phyloP scores from a whole-genome alignment of 2,329 filamentous ascomycete species.

The Gyromitra esculenta region DNA sequence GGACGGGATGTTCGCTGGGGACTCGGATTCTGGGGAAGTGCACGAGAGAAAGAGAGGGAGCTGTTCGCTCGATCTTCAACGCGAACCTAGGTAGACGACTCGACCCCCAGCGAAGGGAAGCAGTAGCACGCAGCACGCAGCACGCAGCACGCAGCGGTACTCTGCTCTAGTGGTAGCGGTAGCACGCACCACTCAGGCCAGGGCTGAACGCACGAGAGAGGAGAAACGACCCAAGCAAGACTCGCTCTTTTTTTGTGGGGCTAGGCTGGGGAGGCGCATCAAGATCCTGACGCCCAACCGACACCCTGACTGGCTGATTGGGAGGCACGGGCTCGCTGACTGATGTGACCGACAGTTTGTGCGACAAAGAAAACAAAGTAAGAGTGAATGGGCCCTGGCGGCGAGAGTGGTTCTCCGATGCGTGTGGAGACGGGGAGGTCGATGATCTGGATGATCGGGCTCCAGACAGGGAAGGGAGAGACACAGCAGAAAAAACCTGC shows the following conservation, averaged over 20 bases:
- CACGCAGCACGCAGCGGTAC: constrained; percentile 7
- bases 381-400: constrained; percentile 40
- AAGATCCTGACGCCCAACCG: constrained; percentile 25
- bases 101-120: constrained; percentile 30
- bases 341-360: constrained; percentile 36
- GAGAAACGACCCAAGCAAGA: constrained; percentile 39
- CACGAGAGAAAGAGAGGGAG: constrained; percentile 11
- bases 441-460: constrained; percentile 36
- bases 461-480: constrained; percentile 11
- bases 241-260: constrained; percentile 41
- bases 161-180: background rate
- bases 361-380: constrained; percentile 11
- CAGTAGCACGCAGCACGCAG: constrained; percentile 29
- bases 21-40: constrained; percentile 11
- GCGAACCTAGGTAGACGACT: constrained; percentile 19
- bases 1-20: constrained; percentile 12
- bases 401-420: constrained; percentile 33
- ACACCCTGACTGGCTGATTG: constrained; percentile 22
- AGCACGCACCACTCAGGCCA: constrained; percentile 43
- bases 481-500: constrained; percentile 22
- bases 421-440: constrained; percentile 28
- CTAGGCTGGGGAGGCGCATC: constrained; percentile 39
- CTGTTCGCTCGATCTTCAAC: constrained; percentile 32
- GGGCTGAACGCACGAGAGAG: constrained; percentile 36
- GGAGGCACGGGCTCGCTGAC: constrained; percentile 37